A percentile compares a stretch with the other conserved stretches of the same genome.
These are phyloP conservation scores for Hsuehochloa calcarea DNA, from an alignment of 176 grass and related monocot species.

Conservation along the genomic window DNA sequence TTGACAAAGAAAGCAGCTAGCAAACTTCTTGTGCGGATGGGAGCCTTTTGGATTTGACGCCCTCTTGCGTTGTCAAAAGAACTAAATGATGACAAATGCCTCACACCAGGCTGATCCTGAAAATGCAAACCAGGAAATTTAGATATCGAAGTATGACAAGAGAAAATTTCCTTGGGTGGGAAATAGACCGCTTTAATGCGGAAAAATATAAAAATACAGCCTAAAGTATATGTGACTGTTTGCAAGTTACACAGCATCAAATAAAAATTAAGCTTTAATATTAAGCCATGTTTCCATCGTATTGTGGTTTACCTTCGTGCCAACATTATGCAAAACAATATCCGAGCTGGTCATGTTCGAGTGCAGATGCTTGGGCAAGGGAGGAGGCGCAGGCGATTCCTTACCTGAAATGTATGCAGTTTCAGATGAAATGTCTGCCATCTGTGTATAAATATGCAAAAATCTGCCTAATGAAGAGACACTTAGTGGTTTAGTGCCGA, in stretches of 20 bases:
- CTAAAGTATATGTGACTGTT: background rate
- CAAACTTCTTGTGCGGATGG: slow-evolving; percentile 69
- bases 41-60: slow-evolving; percentile 67
- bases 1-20: slow-evolving; percentile 81
- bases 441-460: background rate
- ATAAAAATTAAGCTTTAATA: slow-evolving; percentile 13
- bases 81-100: slow-evolving; percentile 55
- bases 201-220: background rate
- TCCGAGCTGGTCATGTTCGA: slow-evolving; percentile 32
- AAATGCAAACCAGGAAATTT: slow-evolving; percentile 26
- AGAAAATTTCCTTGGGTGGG: background rate
- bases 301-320: slow-evolving; percentile 51
- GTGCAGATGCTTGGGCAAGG: slow-evolving; percentile 44
- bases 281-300: background rate
- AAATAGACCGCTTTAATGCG: background rate
- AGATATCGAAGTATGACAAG: background rate
- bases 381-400: slow-evolving; percentile 36
- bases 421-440: slow-evolving; percentile 4
- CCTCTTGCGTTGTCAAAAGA: slow-evolving; percentile 66
- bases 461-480: background rate
- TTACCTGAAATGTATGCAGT: slow-evolving; percentile 45
- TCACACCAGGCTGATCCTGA: slow-evolving; percentile 52
- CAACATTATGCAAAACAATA: slow-evolving; percentile 28
- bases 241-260: background rate
- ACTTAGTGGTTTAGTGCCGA: background rate